A percentile compares a stretch with the other conserved stretches of the same genome.
phyloP scores from a whole-genome alignment of 371 early-diverging fungal genomes.

The Syncephalastrum sp. region DNA sequence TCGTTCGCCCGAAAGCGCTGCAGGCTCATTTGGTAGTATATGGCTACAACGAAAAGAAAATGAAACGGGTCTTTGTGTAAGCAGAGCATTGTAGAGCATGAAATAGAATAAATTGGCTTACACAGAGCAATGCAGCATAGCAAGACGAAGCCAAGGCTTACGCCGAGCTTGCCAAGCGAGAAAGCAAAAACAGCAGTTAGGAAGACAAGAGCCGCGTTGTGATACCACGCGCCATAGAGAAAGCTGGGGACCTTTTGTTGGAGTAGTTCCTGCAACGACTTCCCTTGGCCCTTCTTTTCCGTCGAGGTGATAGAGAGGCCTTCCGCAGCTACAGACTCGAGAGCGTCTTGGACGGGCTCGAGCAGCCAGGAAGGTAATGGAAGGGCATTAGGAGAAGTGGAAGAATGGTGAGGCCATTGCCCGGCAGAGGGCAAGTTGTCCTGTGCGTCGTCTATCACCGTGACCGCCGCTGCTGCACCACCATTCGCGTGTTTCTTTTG shows the following conservation, averaged over 20 bases:
- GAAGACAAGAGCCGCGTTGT: constrained; percentile 31
- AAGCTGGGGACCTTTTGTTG: constrained; percentile 3
- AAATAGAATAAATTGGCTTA: constrained; percentile 15
- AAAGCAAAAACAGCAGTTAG: constrained; percentile 33
- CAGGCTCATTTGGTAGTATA: constrained; percentile 67
- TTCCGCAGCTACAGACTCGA: too few species aligned
- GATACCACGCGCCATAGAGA: constrained; percentile 35
- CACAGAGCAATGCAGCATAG: constrained; percentile 45
- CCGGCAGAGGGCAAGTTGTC: too few species aligned
- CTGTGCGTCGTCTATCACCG: too few species aligned
- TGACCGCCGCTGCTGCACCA: too few species aligned
- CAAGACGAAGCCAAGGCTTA: constrained; percentile 43
- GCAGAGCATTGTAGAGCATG: neutral
- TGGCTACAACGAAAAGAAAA: constrained; percentile 33
- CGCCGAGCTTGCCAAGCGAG: constrained; percentile 32
- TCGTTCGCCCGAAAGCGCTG: constrained; percentile 61
- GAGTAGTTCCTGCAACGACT: constrained; percentile 1
- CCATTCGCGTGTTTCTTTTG: too few species aligned
- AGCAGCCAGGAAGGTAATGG: too few species aligned
- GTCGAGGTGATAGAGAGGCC: too few species aligned
- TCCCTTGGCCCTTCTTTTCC: neutral
- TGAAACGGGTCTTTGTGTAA: neutral
- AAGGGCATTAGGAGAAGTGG: too few species aligned
- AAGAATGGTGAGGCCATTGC: neutral
- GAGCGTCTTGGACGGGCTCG: too few species aligned